Conservation (phyloP, 805 yeast genomes). For the Sugiyamaella lignohabitans region DNA sequence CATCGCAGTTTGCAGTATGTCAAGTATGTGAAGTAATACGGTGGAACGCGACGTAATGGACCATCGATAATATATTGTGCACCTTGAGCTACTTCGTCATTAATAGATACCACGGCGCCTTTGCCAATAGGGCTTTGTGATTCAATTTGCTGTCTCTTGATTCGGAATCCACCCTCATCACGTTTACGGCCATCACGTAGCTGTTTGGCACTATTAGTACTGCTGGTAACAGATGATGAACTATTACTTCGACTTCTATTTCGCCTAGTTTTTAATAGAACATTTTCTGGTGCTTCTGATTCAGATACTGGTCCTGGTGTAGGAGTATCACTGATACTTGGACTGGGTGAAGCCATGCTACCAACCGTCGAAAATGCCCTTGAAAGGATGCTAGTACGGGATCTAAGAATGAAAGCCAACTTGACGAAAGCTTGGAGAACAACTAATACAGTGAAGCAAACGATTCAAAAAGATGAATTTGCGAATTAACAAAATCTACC, state of each 20-base stretch:
- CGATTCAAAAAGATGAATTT: too few relatives aligned
- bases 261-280: too few relatives aligned
- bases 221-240: not conserved
- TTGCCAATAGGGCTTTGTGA: slow-evolving; percentile 2
- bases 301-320: not conserved
- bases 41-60: slow-evolving; percentile 60
- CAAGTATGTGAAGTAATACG: slow-evolving; percentile 82
- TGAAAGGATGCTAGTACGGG: not conserved
- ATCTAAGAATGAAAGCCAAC: not conserved
- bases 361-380: too few relatives aligned
- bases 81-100: slow-evolving; percentile 30
- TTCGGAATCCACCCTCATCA: slow-evolving; percentile 14
- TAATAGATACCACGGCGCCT: slow-evolving; percentile 20
- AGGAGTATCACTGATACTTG: not conserved
- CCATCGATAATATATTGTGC: slow-evolving; percentile 36
- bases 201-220: not conserved
- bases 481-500: too few relatives aligned
- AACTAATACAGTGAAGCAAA: too few relatives aligned
- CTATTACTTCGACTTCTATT: not conserved
- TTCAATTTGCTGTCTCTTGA: slow-evolving; percentile 11
- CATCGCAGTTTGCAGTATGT: slow-evolving; percentile 90
- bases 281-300: too few relatives aligned
- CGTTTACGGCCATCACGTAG: slow-evolving; percentile 1
- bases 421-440: not conserved
- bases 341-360: too few relatives aligned